phyloP scores from a whole-genome alignment of 2,329 filamentous ascomycete species.

The Aureobasidium pullulans region DNA sequence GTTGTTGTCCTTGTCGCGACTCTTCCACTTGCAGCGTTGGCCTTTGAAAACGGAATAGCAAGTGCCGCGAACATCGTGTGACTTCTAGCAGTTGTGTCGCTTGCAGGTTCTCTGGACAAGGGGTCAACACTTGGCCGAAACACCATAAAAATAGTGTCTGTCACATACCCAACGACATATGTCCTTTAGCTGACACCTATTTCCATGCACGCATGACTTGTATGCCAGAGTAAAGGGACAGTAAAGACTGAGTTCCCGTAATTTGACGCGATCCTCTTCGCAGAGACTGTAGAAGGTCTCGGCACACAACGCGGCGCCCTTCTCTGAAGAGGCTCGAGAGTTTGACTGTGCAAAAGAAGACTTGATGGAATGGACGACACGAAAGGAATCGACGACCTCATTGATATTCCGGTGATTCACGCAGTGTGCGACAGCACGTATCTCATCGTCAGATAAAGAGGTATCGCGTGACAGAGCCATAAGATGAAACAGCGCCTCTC shows the following conservation, averaged over 20 bases:
- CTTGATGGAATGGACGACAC: not conserved
- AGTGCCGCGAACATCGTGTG: not conserved
- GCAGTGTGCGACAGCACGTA: not conserved
- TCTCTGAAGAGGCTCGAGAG: not conserved
- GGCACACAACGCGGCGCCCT: not conserved
- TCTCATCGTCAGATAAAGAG: not conserved
- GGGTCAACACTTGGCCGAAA: too few relatives aligned
- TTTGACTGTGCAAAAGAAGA: not conserved
- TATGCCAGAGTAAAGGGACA: not conserved
- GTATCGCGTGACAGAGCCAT: not conserved
- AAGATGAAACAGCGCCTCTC: not conserved
- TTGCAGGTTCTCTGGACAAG: not conserved
- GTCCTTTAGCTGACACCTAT: not conserved
- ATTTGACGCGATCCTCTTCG: not conserved
- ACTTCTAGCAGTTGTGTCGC: not conserved
- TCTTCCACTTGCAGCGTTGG: not conserved
- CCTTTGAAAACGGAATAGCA: not conserved
- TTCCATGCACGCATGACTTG: not conserved
- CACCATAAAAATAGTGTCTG: not conserved
- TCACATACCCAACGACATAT: slow-evolving; percentile 6
- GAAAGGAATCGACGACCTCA: not conserved
- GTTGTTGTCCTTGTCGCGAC: not conserved
- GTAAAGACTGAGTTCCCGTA: not conserved
- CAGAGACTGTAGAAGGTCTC: not conserved
- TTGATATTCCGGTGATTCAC: not conserved